phyloP scores from a whole-genome alignment of 2,329 filamentous ascomycete genomes.

The Didymella lethalis region DNA sequence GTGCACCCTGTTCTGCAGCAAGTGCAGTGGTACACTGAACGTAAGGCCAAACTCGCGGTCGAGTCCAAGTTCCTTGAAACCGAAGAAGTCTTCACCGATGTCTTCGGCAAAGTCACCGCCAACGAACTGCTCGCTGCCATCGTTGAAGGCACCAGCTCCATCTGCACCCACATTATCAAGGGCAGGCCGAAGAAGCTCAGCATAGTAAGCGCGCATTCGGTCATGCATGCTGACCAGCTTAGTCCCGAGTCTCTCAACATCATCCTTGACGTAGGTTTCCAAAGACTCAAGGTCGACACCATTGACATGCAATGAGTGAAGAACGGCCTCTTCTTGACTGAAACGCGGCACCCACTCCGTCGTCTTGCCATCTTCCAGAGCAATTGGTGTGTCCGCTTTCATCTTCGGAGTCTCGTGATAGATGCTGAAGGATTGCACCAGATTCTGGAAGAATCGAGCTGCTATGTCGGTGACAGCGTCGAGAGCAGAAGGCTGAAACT shows the following conservation, averaged over 20 bases:
- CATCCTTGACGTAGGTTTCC: constrained; percentile 89
- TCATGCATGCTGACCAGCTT: constrained; percentile 89
- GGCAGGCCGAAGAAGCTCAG: constrained; percentile 91
- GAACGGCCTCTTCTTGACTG: constrained; percentile 81
- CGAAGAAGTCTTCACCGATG: constrained; percentile 98
- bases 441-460: constrained; percentile 85
- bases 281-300: constrained; percentile 82
- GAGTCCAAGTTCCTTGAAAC: constrained; percentile 92
- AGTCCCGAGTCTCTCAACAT: constrained; percentile 82
- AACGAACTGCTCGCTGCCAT: constrained; percentile 96
- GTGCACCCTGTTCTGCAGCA: constrained; percentile 89
- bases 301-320: constrained; percentile 85
- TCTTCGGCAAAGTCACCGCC: constrained; percentile 98
- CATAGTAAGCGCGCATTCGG: constrained; percentile 89
- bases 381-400: constrained; percentile 56
- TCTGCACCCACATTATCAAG: constrained; percentile 79
- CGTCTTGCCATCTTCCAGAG: constrained; percentile 37
- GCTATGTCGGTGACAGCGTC: constrained; percentile 91
- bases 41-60: constrained; percentile 90
- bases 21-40: constrained; percentile 89
- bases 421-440: constrained; percentile 78
- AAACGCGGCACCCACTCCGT: constrained; percentile 71
- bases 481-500: constrained; percentile 92
- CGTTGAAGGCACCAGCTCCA: constrained; percentile 89
- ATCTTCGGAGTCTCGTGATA: constrained; percentile 86